Evolutionary conservation across 768 basidiomycete species (phyloP), one percentile per base, ranked within the genome.

Genomic region (Psilocybe cubensis): DNA sequence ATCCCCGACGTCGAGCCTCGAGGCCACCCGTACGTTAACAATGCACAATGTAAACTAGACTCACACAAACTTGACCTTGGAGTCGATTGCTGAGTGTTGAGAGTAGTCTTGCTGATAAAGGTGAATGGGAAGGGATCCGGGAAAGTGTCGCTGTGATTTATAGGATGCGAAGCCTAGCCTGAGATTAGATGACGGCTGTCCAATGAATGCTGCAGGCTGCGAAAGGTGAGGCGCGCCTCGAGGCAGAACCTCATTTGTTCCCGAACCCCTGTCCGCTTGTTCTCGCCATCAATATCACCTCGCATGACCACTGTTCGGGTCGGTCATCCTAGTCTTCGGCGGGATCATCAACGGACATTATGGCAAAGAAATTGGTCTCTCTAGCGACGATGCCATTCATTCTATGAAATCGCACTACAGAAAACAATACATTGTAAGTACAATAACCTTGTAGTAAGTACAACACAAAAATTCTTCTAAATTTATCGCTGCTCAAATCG

Each of bases 201-300:
- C 59, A 66, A 61, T 61, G 71, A 68, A 51, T 66, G 68, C 70
- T 59, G 58, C 58, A 43, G 52, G 38, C 47, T 49, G 52, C 52
- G 54, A 48, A 74, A 70, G 74, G 79, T 67, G 76, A 78, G 80
- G 79, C 76, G 58, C 64, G 75, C 70, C 80, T 80, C 80, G 80
- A 83, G 84, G 83, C 79, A 59, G 69, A 66, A 47, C 21, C 12
- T 41, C 35, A 20, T 69, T n/a, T 52, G 51, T 58, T 53, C 46
- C 43, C 52, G 52, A 38, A 35, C 45, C 52, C 52, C 46, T 43
- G 44, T 23, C 25, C 14, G 14, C 35, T 33, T 33, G 56, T 51
- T 40, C 24, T 35, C 51, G 29, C 29, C 41, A 49, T 43, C 38
- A 38, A 42, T n/a, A n/a, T 47, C 27, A 18, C 40, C 21, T 31